Evolutionary conservation across 257 asterid genomes (phyloP).

Genomic region (Solanum dulcamara): DNA sequence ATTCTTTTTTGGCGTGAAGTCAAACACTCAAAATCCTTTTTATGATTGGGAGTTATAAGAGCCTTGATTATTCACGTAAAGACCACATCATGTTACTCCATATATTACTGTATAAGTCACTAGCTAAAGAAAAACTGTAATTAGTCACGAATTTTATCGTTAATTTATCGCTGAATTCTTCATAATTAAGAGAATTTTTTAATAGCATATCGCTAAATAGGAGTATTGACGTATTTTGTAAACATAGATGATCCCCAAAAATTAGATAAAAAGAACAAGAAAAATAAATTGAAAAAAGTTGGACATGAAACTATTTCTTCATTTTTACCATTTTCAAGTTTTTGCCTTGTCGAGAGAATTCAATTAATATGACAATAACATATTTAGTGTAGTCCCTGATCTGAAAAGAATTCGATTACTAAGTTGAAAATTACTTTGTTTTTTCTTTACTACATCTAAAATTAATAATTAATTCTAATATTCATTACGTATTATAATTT

Average conservation of each 20-base stretch:
- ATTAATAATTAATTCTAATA: neutral
- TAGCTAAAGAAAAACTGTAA: neutral
- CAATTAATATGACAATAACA: neutral
- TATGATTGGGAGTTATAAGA: neutral
- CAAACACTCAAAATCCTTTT: neutral
- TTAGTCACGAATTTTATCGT: neutral
- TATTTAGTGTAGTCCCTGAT: no score
- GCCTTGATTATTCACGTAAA: neutral
- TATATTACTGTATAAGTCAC: neutral
- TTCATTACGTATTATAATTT: neutral
- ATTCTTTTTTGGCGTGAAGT: neutral
- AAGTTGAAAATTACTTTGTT: neutral
- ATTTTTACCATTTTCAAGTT: neutral
- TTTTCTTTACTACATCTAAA: neutral
- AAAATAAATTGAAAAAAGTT: neutral
- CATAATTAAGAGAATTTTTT: neutral
- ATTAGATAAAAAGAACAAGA: neutral
- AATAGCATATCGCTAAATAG: no score
- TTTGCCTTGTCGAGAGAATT: neutral
- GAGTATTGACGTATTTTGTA: neutral
- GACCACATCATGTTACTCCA: neutral
- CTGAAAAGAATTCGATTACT: neutral
- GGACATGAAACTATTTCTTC: neutral
- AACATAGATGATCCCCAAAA: neutral
- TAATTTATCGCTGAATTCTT: neutral